These are phyloP conservation scores for Aspergillus amoenus DNA, from an alignment of 2,329 filamentous ascomycete genomes.

Conservation along the genomic window DNA sequence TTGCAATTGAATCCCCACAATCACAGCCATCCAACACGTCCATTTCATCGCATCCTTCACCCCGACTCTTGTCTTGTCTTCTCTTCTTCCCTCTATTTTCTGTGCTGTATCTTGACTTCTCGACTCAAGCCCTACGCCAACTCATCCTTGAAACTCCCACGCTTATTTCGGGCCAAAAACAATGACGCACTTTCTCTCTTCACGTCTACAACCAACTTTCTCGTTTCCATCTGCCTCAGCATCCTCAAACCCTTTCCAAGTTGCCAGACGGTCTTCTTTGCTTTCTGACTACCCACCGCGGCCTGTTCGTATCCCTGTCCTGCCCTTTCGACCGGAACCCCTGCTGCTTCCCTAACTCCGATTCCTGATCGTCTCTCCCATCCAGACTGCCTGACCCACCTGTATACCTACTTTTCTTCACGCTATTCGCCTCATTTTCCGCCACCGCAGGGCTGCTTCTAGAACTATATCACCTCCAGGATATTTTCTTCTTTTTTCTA, in stretches of 20 bases:
- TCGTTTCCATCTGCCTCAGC: constrained; percentile 27
- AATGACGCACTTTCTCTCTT: constrained; percentile 35
- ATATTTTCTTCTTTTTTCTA: neutral
- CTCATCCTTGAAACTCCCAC: constrained; percentile 1
- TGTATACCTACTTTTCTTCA: constrained; percentile 6
- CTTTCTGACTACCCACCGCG: neutral
- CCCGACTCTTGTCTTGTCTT: neutral
- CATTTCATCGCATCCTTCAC: constrained; percentile 3
- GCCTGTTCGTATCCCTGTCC: neutral
- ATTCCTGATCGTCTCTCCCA: constrained; percentile 4
- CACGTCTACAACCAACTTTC: constrained; percentile 23
- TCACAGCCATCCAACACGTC: neutral
- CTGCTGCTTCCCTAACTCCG: neutral
- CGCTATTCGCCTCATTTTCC: constrained; percentile 2
- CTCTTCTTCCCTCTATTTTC: constrained; percentile 4
- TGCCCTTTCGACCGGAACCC: neutral
- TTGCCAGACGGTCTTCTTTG: constrained; percentile 1
- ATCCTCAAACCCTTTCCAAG: constrained; percentile 17
- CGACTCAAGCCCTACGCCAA: neutral
- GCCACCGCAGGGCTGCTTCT: constrained; percentile 6
- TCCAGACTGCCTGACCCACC: constrained; percentile 4
- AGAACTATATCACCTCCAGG: constrained; percentile 2
- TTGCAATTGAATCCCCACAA: constrained; percentile 8
- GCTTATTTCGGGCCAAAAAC: constrained; percentile 24
- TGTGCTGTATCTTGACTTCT: constrained; percentile 5